Evolutionary conservation across 768 basidiomycete species (phyloP).

Genomic region (Lactarius sp.): DNA sequence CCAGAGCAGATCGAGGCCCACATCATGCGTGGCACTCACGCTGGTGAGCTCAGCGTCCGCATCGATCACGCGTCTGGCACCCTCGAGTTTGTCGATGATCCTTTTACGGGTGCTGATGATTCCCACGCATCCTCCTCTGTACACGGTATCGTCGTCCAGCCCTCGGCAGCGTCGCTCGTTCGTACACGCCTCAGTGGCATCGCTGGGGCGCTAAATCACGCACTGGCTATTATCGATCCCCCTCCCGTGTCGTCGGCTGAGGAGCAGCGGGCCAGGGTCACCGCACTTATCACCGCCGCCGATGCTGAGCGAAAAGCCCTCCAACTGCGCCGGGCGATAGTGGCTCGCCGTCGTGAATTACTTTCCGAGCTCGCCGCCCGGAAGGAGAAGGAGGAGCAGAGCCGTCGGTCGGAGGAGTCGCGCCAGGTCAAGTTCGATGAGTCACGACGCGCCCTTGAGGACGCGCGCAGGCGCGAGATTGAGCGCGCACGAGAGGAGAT

Average conservation of each 20-base stretch:
- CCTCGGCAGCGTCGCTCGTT: slow-evolving; percentile 65
- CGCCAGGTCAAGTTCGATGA: slow-evolving; percentile 70
- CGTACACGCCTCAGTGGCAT: slow-evolving; percentile 74
- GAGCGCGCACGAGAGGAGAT: slow-evolving; percentile 68
- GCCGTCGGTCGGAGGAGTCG: slow-evolving; percentile 63
- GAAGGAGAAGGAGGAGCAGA: slow-evolving; percentile 86
- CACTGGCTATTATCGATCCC: slow-evolving; percentile 53
- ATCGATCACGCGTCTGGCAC: slow-evolving; percentile 86
- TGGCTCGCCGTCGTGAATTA: slow-evolving; percentile 80
- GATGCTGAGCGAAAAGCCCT: slow-evolving; percentile 75
- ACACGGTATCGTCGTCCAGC: slow-evolving; percentile 52
- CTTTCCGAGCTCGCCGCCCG: slow-evolving; percentile 77
- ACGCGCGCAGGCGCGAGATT: slow-evolving; percentile 55
- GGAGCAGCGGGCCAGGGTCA: slow-evolving; percentile 54
- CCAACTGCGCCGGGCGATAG: slow-evolving; percentile 69
- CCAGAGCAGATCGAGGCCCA: slow-evolving; percentile 85
- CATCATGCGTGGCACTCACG: slow-evolving; percentile 85
- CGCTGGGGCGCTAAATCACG: slow-evolving; percentile 66
- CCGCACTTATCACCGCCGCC: slow-evolving; percentile 55
- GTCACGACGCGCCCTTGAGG: slow-evolving; percentile 54
- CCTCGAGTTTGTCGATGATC: slow-evolving; percentile 79
- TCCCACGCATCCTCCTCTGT: slow-evolving; percentile 32
- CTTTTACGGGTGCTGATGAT: slow-evolving; percentile 47
- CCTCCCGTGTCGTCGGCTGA: slow-evolving; percentile 44
- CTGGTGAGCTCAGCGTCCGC: slow-evolving; percentile 79